Conservation (phyloP, 306 rosid genomes). For the Lupinus albus region DNA sequence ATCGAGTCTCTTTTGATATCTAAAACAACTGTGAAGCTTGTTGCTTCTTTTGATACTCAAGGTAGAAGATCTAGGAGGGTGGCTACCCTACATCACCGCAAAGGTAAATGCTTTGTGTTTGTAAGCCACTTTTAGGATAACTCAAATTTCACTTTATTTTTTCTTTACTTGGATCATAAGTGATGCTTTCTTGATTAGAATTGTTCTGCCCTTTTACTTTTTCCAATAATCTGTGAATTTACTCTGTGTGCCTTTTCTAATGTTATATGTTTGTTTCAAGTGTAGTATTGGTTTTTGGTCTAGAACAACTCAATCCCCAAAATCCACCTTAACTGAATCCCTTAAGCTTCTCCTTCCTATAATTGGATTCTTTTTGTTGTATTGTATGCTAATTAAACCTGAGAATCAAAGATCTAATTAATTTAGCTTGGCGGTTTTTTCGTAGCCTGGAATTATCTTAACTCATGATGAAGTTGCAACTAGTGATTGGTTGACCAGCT, state of each 20-base stretch:
- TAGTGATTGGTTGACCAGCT: slow-evolving; percentile 23
- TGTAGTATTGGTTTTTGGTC: slow-evolving; percentile 32
- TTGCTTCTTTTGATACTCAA: slow-evolving; percentile 63
- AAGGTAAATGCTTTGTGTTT: slow-evolving; percentile 71
- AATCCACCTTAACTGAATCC: slow-evolving; percentile 33
- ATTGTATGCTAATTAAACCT: slow-evolving; percentile 29
- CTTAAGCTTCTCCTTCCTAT: slow-evolving; percentile 12
- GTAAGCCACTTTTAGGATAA: slow-evolving; percentile 42
- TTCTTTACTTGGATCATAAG: slow-evolving; percentile 84
- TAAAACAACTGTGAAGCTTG: slow-evolving; percentile 51
- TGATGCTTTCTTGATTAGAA: slow-evolving; percentile 66
- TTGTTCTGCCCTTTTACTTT: slow-evolving; percentile 48
- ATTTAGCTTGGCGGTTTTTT: slow-evolving; percentile 25
- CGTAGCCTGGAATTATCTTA: slow-evolving; percentile 19
- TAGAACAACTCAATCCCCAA: slow-evolving; percentile 33
- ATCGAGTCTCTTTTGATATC: slow-evolving; percentile 54
- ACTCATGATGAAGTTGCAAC: slow-evolving; percentile 25
- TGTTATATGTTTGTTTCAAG: not conserved
- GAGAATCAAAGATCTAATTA: slow-evolving; percentile 31
- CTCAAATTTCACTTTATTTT: slow-evolving; percentile 52
- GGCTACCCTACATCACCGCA: slow-evolving; percentile 61
- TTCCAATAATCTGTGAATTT: slow-evolving; percentile 44
- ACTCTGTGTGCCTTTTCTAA: slow-evolving; percentile 29
- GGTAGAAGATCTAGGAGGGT: slow-evolving; percentile 69
- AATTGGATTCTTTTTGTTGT: slow-evolving; percentile 23